phyloP scores from a whole-genome alignment of 176 grass and related monocot species.

The Secale cereale region DNA sequence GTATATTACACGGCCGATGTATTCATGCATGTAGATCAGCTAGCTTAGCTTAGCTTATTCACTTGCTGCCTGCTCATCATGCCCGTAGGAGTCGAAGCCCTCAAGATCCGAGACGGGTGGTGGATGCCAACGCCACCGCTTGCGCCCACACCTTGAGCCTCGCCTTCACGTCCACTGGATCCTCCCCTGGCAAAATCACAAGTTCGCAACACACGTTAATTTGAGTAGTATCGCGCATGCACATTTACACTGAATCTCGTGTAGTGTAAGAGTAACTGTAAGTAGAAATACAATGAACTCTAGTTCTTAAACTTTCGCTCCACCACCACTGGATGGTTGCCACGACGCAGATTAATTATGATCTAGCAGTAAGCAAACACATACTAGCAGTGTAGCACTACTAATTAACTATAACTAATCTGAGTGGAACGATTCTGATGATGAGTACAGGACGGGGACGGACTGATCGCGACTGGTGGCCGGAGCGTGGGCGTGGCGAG shows the following conservation, averaged over 20 bases:
- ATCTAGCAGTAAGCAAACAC: background rate
- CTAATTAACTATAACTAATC: background rate
- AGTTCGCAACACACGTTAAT: background rate
- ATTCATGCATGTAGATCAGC: background rate
- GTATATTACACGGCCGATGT: background rate
- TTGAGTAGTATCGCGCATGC: background rate
- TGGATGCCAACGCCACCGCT: slow-evolving; percentile 63
- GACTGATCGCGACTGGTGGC: background rate
- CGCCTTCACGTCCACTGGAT: slow-evolving; percentile 68
- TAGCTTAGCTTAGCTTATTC: background rate
- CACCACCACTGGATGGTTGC: too few species aligned
- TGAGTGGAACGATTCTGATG: background rate
- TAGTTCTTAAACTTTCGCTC: too few species aligned
- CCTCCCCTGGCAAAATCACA: slow-evolving; percentile 24
- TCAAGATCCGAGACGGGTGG: slow-evolving; percentile 47
- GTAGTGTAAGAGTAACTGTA: too few species aligned
- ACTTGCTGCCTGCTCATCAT: background rate
- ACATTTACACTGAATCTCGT: background rate
- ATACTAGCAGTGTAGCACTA: background rate
- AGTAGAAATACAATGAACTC: too few species aligned
- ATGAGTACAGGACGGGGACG: background rate
- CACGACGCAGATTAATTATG: background rate
- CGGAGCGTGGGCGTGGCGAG: slow-evolving; percentile 16
- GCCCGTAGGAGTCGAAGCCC: background rate
- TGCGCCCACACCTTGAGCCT: slow-evolving; percentile 76